Base-by-base conservation (phyloP, 495 filamentous ascomycete genomes). In the Xylaria longipes region DNA sequence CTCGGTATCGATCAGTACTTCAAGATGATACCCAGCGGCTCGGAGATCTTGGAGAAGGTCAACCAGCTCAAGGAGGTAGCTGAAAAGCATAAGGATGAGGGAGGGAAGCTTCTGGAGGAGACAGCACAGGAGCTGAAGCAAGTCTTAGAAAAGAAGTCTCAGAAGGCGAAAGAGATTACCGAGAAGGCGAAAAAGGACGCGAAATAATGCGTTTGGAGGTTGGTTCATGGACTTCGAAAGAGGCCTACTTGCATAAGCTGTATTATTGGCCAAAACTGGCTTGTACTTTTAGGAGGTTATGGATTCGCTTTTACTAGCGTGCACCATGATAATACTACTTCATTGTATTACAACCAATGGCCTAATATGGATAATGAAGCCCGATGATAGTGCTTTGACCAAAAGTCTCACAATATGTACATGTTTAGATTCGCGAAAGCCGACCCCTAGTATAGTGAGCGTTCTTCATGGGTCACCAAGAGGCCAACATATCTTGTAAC, bases 31-130 rank as follows among this genome's bases (percentile, higher is more conserved):
- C 85, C 86, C 57, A 82, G 81, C 22, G 87, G 86, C 11, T 82
- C 82, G 56, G 81, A 89, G 75, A 84, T 91, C 37, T 77, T 88
- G 22, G 84, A 87, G 45, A 84, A 90, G 72, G 71, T 91, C 43
- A 77, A 83, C 72, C 80, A 89, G 66, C 68, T 92, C 72, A 80
- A 84, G 67, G 81, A 85, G 31, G 78, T 89, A 11, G 84, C 84
- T 3, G 79, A 89, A 74, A 86, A 89, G 80, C 86, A 89, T 74
- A 87, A 88, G 25, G 78, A 84, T 27, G 88, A 92, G 71, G 90
- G 88, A 6, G 81, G 91, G 82, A 80, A 86, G 73, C 80, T 92
- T 9, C 72, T 89, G 20, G 87, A 89, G 76, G 89, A 90, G 73
- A 88, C 91, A 1, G 74, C 87, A 41, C 76, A 85, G 33, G 90